phyloP scores from a whole-genome alignment of 495 filamentous ascomycete genomes.

The Aspergillus asperescens region DNA sequence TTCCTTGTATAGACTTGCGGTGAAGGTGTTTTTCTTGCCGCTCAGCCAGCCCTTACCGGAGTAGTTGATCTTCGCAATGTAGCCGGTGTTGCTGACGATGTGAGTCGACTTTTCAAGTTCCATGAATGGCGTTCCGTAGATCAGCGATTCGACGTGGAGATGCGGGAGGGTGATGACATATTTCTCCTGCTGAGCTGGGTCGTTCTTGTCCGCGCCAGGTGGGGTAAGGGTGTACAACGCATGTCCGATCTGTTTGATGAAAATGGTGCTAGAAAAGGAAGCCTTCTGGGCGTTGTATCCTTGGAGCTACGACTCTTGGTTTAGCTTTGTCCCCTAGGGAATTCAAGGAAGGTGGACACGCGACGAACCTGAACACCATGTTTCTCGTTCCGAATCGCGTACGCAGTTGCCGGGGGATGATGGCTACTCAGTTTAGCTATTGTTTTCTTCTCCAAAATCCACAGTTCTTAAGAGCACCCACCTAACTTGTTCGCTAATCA shows the following conservation, averaged over 20 bases:
- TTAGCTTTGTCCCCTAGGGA: neutral
- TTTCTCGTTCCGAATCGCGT: constrained; percentile 80
- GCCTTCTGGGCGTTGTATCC: constrained; percentile 99
- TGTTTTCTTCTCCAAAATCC: neutral
- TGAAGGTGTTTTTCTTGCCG: constrained; percentile 92
- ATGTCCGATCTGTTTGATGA: constrained; percentile 94
- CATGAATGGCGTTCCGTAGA: constrained; percentile 85
- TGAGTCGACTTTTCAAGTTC: constrained; percentile 79
- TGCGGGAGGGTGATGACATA: constrained; percentile 90
- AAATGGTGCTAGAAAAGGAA: constrained; percentile 85
- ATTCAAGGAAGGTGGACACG: neutral
- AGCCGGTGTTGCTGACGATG: constrained; percentile 82
- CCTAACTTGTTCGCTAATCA: constrained; percentile 81
- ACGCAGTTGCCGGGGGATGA: constrained; percentile 95
- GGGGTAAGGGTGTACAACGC: constrained; percentile 73
- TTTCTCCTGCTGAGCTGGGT: constrained; percentile 51
- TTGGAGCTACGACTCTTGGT: constrained; percentile 51
- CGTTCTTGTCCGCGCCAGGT: constrained; percentile 44
- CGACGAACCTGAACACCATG: constrained; percentile 62
- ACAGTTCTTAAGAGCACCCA: too few species aligned
- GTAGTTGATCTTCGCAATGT: constrained; percentile 89
- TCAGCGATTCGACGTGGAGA: constrained; percentile 89
- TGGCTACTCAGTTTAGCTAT: constrained; percentile 52
- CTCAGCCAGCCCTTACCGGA: constrained; percentile 87
- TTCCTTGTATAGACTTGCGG: constrained; percentile 66